phyloP scores from a whole-genome alignment of 192 early-diverging fungal species.

The Podila clonocystis region DNA sequence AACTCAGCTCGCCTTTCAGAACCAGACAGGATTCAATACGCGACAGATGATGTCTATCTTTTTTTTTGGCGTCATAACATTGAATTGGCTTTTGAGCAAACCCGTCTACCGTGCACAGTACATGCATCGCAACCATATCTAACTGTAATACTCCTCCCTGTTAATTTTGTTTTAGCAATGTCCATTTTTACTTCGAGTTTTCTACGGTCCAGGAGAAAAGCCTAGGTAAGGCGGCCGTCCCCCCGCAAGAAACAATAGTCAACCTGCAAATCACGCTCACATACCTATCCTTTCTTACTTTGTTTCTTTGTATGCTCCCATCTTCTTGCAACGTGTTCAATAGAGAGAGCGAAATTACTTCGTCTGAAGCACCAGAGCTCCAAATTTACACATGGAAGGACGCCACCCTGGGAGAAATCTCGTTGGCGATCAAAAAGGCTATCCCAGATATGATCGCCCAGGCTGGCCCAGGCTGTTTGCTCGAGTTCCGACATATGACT shows the following conservation, averaged over 20 bases:
- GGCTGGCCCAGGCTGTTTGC: slow-evolving; percentile 11
- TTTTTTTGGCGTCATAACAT: no score
- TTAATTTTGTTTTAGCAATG: slow-evolving; percentile 11
- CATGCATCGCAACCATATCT: no score
- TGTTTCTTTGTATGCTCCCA: no score
- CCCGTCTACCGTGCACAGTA: no score
- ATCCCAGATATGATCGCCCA: slow-evolving; percentile 23
- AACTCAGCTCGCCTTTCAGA: no score
- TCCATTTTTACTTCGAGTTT: slow-evolving; percentile 39
- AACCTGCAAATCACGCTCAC: no score
- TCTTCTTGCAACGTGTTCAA: background rate
- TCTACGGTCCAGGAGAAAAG: slow-evolving; percentile 23
- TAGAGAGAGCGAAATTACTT: slow-evolving; percentile 17
- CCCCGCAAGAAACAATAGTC: no score
- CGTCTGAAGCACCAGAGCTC: slow-evolving; percentile 18
- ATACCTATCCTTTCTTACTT: no score
- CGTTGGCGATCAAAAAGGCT: slow-evolving; percentile 27
- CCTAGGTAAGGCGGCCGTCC: slow-evolving; percentile 17
- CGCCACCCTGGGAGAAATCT: slow-evolving; percentile 41
- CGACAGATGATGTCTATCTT: no score
- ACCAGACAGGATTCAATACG: no score
- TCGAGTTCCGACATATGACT: slow-evolving; percentile 35
- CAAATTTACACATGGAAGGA: slow-evolving; percentile 48
- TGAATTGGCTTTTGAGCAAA: no score
- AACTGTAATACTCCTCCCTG: background rate